Evolutionary conservation across 2,329 filamentous ascomycete species (phyloP).

Genomic region (Fusarium decemcellulare): DNA sequence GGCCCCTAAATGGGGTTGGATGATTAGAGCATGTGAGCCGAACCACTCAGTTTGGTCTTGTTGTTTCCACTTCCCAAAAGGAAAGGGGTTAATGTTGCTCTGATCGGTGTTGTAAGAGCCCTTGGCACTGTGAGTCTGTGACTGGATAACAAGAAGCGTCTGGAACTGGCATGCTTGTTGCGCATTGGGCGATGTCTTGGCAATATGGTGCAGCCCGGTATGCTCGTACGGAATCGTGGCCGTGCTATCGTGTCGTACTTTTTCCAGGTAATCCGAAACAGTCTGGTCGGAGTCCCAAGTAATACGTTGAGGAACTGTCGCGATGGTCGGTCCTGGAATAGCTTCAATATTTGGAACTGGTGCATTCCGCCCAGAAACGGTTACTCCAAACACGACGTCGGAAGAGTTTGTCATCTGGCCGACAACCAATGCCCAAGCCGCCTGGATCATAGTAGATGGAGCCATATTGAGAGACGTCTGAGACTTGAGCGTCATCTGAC

Average conservation of each 20-base stretch:
- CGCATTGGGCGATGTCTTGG: neutral
- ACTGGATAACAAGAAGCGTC: neutral
- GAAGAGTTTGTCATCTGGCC: slow-evolving; percentile 54
- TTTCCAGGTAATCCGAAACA: neutral
- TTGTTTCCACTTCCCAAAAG: neutral
- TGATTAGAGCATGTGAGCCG: neutral
- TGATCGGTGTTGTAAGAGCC: neutral
- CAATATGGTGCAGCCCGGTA: slow-evolving; percentile 2
- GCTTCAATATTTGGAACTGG: slow-evolving; percentile 38
- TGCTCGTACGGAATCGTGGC: neutral
- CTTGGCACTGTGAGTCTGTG: neutral
- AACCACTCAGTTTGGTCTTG: slow-evolving; percentile 8
- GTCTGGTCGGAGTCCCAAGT: neutral
- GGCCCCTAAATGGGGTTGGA: neutral
- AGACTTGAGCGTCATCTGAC: neutral
- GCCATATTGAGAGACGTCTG: neutral
- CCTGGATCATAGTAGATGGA: slow-evolving; percentile 39
- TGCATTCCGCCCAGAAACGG: slow-evolving; percentile 55
- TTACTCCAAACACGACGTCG: slow-evolving; percentile 60
- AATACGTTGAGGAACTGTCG: slow-evolving; percentile 1
- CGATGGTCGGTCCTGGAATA: slow-evolving; percentile 22
- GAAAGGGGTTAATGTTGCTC: neutral
- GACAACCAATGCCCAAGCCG: slow-evolving; percentile 66
- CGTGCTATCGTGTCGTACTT: neutral
- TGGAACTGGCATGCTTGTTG: slow-evolving; percentile 6